A percentile compares a stretch with the other conserved stretches of the same genome.
These are phyloP conservation scores for Solanum chacoense DNA, from an alignment of 305 asterid genomes.

Conservation along the genomic window DNA sequence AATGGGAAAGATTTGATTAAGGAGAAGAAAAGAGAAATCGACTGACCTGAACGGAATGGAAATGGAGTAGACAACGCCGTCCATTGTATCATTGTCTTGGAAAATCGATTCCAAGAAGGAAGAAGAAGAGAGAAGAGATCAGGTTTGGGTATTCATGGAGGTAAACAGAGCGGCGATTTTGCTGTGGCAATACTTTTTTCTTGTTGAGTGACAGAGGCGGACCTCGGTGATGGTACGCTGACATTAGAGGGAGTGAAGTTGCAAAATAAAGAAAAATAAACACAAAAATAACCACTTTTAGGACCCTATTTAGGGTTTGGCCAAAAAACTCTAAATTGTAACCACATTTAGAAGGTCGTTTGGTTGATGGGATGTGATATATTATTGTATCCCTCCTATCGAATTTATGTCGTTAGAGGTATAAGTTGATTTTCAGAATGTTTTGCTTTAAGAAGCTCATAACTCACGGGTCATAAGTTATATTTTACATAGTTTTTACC, in stretches of 20 bases:
- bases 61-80: not conserved
- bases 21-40: not conserved
- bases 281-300: not conserved
- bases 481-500: no score
- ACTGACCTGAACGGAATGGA: slow-evolving; percentile 6
- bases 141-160: not conserved
- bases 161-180: not conserved
- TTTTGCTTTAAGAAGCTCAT: no score
- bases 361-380: not conserved
- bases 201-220: not conserved
- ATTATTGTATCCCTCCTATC: not conserved
- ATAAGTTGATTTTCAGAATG: not conserved
- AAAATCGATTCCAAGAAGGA: not conserved
- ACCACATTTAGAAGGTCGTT: not conserved
- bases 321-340: not conserved
- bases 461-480: accelerated
- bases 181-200: not conserved
- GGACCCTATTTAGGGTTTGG: not conserved
- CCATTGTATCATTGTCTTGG: slow-evolving; percentile 1
- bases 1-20: slow-evolving; percentile 5
- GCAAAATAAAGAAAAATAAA: not conserved
- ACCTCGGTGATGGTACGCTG: not conserved
- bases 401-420: not conserved
- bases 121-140: not conserved
- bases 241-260: not conserved